A percentile compares a stretch with the other conserved stretches of the same genome.
Conservation (phyloP, 352 stramenopile genomes). For the Phytophthora pisi region DNA sequence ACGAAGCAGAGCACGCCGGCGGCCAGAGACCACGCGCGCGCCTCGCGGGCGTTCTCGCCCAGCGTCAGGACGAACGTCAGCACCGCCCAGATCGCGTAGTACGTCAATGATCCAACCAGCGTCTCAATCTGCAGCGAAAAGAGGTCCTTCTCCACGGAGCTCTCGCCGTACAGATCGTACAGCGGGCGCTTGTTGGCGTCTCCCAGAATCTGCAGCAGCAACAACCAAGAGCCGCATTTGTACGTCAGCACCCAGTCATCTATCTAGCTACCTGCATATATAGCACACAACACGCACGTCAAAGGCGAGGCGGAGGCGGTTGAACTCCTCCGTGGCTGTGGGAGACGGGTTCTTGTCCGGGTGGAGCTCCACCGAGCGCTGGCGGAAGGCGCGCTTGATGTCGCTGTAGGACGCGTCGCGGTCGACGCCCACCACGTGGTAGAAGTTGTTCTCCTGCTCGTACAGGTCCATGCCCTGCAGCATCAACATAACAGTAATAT, state of each 20-base stretch:
- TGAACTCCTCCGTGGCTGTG: constrained; percentile 93
- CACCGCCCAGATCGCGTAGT: constrained; percentile 96
- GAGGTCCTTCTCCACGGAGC: constrained; percentile 89
- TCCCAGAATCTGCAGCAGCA: constrained; percentile 47
- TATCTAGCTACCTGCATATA: not conserved
- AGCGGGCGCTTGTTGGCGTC: constrained; percentile 94
- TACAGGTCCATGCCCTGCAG: constrained; percentile 82
- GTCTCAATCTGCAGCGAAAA: constrained; percentile 89
- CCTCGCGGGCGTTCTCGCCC: constrained; percentile 86
- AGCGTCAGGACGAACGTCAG: constrained; percentile 96
- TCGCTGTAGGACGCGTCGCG: constrained; percentile 92
- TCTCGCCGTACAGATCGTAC: constrained; percentile 97
- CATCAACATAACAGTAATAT: not conserved
- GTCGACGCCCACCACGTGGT: constrained; percentile 90
- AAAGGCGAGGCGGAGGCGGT: constrained; percentile 93
- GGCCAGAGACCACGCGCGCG: constrained; percentile 94
- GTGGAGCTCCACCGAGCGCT: constrained; percentile 94
- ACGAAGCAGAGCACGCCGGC: constrained; percentile 94
- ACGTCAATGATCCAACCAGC: constrained; percentile 92
- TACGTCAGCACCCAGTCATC: constrained; percentile 6
- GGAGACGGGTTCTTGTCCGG: constrained; percentile 97
- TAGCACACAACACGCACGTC: constrained; percentile 72
- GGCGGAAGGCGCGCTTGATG: constrained; percentile 98
- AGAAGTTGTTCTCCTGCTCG: constrained; percentile 94
- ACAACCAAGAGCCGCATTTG: not conserved